These are phyloP conservation scores for Penicillium sp. DNA, from an alignment of 2,329 filamentous ascomycete genomes.

Conservation along the genomic window DNA sequence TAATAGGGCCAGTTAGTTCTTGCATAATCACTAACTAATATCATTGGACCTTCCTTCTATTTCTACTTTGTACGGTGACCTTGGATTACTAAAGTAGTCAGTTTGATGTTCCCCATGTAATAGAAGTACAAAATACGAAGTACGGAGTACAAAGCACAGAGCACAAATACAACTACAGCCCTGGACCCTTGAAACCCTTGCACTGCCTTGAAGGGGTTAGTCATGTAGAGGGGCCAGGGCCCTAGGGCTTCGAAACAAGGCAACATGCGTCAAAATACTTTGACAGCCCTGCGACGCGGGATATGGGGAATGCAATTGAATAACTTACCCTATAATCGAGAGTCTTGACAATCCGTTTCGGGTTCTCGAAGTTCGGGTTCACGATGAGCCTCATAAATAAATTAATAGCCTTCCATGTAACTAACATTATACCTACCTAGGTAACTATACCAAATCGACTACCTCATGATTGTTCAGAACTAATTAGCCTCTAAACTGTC, in stretches of 20 bases:
- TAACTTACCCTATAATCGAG: not conserved
- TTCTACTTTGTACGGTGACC: not conserved
- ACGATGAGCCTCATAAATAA: not conserved
- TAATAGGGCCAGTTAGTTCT: no score
- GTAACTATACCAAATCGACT: not conserved
- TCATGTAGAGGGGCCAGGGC: slow-evolving; percentile 8
- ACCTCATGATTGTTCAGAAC: not conserved
- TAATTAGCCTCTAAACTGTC: not conserved
- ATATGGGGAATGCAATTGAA: slow-evolving; percentile 13
- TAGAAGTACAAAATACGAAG: not conserved
- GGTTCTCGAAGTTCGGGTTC: not conserved
- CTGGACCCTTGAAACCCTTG: not conserved
- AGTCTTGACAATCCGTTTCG: not conserved
- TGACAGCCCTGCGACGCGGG: slow-evolving; percentile 21
- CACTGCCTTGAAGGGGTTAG: slow-evolving; percentile 13
- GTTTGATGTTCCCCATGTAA: not conserved
- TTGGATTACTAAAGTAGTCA: not conserved
- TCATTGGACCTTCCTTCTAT: not conserved
- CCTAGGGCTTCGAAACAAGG: not conserved
- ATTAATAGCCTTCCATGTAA: not conserved
- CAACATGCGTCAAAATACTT: not conserved
- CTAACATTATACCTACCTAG: no score
- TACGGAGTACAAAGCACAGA: no score
- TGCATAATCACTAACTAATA: not conserved
- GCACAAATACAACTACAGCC: not conserved